Evolutionary conservation across 345 rosid genomes (phyloP).

Genomic region (Isatis tinctoria): DNA sequence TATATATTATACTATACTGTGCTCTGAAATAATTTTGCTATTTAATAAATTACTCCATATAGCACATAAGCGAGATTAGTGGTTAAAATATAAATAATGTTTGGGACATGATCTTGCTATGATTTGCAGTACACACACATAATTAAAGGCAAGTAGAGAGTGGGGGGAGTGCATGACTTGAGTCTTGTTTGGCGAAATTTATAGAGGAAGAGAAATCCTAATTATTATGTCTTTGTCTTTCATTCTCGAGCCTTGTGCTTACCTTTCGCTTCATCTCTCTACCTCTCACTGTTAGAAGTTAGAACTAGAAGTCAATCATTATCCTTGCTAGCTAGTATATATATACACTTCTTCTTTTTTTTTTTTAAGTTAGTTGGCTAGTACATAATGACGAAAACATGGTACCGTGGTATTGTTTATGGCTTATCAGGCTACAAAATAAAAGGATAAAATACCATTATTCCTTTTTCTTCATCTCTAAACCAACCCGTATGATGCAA

Average conservation of each 20-base stretch:
- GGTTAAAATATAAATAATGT: background rate
- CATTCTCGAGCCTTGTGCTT: constrained; percentile 33
- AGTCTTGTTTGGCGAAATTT: constrained; percentile 31
- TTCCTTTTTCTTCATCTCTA: no score
- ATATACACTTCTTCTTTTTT: background rate
- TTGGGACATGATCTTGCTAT: constrained; percentile 14
- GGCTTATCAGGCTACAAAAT: background rate
- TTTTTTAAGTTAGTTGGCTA: background rate
- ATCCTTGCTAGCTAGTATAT: constrained; percentile 14
- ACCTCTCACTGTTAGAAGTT: background rate
- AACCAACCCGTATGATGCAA: background rate
- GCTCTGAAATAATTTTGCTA: background rate
- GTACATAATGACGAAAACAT: background rate
- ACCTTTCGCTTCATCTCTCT: constrained; percentile 1
- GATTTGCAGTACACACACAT: background rate
- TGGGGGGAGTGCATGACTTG: constrained; percentile 20
- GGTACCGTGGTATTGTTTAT: background rate
- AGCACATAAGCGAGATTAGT: background rate
- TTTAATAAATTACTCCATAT: no score
- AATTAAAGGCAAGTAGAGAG: constrained; percentile 6
- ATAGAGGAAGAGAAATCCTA: constrained; percentile 17
- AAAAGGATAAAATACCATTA: background rate
- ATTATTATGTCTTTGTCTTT: constrained; percentile 30
- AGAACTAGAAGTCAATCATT: constrained; percentile 24
- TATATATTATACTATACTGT: background rate